These are phyloP conservation scores for Ustilago xerochloae DNA, from an alignment of 1,284 basidiomycete genomes.

Conservation along the genomic window DNA sequence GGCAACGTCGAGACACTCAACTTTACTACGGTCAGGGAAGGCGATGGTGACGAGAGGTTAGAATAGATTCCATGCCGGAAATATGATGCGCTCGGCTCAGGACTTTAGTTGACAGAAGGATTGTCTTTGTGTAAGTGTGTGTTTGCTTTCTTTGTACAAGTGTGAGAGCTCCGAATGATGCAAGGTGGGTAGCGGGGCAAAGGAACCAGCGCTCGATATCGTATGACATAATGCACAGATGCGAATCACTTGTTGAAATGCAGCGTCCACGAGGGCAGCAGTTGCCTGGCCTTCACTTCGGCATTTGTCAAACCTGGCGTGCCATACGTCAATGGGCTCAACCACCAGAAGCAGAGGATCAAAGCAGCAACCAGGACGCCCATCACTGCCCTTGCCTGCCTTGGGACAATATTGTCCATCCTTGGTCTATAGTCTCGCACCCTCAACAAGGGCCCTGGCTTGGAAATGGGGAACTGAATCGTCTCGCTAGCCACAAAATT, in stretches of 20 bases:
- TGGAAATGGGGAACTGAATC: constrained; percentile 90
- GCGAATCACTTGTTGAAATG: constrained; percentile 51
- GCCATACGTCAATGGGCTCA: constrained; percentile 64
- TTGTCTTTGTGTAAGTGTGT: too few species aligned
- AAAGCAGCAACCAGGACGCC: constrained; percentile 22
- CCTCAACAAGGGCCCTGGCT: constrained; percentile 71
- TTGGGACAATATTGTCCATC: constrained; percentile 41
- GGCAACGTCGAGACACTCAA: constrained; percentile 74
- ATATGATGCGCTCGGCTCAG: neutral
- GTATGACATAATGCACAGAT: too few species aligned
- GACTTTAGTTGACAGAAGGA: neutral
- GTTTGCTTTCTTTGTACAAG: neutral
- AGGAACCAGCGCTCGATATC: too few species aligned
- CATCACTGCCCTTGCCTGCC: constrained; percentile 19
- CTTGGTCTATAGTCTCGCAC: constrained; percentile 17
- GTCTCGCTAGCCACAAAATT: constrained; percentile 79
- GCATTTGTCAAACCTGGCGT: constrained; percentile 44
- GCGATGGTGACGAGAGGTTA: constrained; percentile 58
- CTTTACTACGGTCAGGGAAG: constrained; percentile 58
- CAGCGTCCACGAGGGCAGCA: constrained; percentile 59
- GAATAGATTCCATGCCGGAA: constrained; percentile 14
- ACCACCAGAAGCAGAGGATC: constrained; percentile 52
- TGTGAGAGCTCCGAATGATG: neutral
- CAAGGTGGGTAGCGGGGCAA: too few species aligned
- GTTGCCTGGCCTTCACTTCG: constrained; percentile 38